These are phyloP conservation scores for Penicillium sp. DNA, from an alignment of 2,329 filamentous ascomycete species.

Conservation along the genomic window DNA sequence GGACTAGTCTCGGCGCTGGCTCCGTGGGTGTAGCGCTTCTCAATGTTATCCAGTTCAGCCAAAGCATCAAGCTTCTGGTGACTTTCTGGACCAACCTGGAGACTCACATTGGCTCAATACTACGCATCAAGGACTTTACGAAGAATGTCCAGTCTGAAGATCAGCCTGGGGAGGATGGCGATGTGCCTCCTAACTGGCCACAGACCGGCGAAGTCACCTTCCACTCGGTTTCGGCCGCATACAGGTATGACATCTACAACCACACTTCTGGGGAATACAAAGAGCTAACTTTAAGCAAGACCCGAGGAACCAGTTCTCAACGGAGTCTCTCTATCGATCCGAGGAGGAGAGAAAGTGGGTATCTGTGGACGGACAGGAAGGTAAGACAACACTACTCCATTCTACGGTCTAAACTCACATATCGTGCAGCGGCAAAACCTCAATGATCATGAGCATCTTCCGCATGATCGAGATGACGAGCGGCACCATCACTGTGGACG, in stretches of 20 bases:
- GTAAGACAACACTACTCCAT: conserved; percentile 15
- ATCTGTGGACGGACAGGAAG: conserved; percentile 41
- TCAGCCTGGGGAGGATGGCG: conserved; percentile 36
- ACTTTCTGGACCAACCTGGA: conserved; percentile 55
- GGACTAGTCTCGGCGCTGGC: conserved; percentile 42
- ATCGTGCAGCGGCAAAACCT: conserved; percentile 39
- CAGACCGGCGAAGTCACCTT: conserved; percentile 42
- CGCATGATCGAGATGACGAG: conserved; percentile 40
- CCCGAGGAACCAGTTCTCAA: conserved; percentile 39
- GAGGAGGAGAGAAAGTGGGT: conserved; percentile 39
- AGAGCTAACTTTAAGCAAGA: conserved; percentile 17
- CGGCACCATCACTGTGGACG: conserved; percentile 42
- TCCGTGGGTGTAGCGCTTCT: conserved; percentile 51
- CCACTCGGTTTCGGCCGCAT: conserved; percentile 42
- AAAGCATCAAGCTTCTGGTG: conserved; percentile 49
- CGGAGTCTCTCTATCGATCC: conserved; percentile 45
- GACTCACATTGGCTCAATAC: conserved; percentile 54
- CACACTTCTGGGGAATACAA: background rate
- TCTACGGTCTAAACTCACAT: conserved; percentile 1
- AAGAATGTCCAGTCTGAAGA: conserved; percentile 45
- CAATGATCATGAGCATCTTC: conserved; percentile 41
- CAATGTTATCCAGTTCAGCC: conserved; percentile 52
- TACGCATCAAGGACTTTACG: conserved; percentile 52
- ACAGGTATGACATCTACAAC: conserved; percentile 30
- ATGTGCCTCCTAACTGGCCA: conserved; percentile 42